Percentiles rank a stretch among this genome's conserved stretches.
Evolutionary conservation across 75 land plant species (phyloP).

Genomic region (Chamaecyparis obtusa): DNA sequence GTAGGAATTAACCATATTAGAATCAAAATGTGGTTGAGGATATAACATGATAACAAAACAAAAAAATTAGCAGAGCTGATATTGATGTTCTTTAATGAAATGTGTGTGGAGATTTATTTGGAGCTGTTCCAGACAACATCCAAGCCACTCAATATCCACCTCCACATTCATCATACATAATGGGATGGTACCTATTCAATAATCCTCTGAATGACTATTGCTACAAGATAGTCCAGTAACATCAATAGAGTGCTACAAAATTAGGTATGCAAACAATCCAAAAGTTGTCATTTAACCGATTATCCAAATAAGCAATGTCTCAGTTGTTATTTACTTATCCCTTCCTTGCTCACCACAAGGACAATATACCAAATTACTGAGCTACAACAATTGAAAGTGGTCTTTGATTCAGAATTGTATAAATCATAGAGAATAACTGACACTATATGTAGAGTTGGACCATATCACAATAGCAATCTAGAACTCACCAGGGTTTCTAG

Average conservation of each 20-base stretch:
- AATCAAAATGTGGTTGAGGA: not conserved
- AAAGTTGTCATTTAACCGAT: not conserved
- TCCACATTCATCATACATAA: not conserved
- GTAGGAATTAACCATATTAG: not conserved
- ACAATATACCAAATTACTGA: not conserved
- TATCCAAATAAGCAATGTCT: not conserved
- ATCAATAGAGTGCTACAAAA: not conserved
- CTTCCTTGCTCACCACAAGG: not conserved
- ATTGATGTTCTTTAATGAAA: not conserved
- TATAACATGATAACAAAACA: not conserved
- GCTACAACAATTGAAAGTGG: not conserved
- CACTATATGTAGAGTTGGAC: not conserved
- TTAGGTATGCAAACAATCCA: not conserved
- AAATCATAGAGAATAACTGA: not conserved
- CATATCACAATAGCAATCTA: constrained; percentile 1
- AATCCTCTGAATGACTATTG: not conserved
- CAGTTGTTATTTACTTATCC: not conserved
- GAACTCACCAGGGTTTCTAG: constrained; percentile 77
- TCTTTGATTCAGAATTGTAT: not conserved
- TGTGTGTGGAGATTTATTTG: not conserved
- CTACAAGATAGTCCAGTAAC: not conserved
- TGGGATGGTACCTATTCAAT: not conserved
- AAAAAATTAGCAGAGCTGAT: constrained; percentile 8
- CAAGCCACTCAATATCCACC: not conserved
- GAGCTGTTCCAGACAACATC: not conserved